Percentiles rank a stretch among this genome's conserved stretches.
Conservation (phyloP, 225 moss, liverwort and hornwort species). For the Sphagnum tenellum region DNA sequence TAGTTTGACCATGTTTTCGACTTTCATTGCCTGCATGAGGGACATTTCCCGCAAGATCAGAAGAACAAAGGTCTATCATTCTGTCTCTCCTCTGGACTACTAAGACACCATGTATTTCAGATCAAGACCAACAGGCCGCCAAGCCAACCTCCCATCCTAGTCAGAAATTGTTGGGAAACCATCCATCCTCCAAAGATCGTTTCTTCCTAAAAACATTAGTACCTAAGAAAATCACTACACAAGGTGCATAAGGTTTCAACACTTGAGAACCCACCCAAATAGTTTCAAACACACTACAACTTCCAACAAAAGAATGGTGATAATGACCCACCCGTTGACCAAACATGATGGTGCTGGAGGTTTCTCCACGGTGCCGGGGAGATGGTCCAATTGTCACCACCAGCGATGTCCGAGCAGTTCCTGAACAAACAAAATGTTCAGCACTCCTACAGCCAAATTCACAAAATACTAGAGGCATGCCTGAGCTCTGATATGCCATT, state of each 20-base stretch:
- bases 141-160: not conserved
- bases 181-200: no score
- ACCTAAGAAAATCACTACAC: no score
- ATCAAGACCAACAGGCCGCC: not conserved
- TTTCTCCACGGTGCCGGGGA: conserved; percentile 91
- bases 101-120: not conserved
- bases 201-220: no score
- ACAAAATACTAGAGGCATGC: not conserved
- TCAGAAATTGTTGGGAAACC: no score
- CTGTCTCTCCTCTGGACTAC: not conserved
- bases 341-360: conserved; percentile 88
- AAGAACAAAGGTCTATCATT: no score
- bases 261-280: not conserved
- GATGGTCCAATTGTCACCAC: conserved; percentile 96
- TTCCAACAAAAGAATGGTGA: not conserved
- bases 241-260: not conserved
- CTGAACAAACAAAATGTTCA: conserved; percentile 15
- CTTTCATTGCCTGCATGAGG: conserved; percentile 83
- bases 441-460: not conserved
- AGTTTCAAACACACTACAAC: not conserved
- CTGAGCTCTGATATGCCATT: not conserved
- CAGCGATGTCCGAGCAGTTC: conserved; percentile 90
- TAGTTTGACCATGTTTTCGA: conserved; percentile 92
- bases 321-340: conserved; percentile 71
- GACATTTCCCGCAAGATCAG: not conserved